Conservation (phyloP, 2,329 filamentous ascomycete genomes). For the Ampelomyces quisqualis region DNA sequence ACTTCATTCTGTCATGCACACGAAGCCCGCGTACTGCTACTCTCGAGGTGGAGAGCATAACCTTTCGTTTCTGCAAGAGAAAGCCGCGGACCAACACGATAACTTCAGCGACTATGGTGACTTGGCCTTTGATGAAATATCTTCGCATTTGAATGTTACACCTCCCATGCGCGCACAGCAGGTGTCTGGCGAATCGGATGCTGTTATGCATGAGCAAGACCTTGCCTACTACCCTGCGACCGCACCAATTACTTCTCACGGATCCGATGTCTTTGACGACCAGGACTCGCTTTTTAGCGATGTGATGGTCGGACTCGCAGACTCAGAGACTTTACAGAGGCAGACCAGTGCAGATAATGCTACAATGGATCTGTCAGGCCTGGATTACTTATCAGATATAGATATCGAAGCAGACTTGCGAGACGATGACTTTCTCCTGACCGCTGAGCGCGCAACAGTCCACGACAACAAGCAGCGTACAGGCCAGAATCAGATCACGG, state of each 20-base stretch:
- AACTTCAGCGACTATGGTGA: conserved; percentile 37
- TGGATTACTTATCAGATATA: conserved; percentile 1
- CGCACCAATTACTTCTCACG: conserved; percentile 1
- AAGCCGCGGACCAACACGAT: not conserved
- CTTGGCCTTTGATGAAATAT: conserved; percentile 17
- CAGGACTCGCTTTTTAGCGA: conserved; percentile 35
- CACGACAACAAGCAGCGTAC: not conserved
- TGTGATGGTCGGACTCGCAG: conserved; percentile 35
- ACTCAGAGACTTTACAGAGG: conserved; percentile 29
- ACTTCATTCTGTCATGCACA: conserved; percentile 28
- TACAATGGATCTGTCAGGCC: too few relatives aligned
- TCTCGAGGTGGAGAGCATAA: conserved; percentile 22
- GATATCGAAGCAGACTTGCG: conserved; percentile 5
- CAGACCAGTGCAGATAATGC: not conserved
- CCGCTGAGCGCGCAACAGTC: not conserved
- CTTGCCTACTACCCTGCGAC: not conserved
- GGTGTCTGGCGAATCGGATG: not conserved
- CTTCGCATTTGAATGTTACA: conserved; percentile 2
- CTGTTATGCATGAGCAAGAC: not conserved
- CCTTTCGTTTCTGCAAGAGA: conserved; percentile 24
- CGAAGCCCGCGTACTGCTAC: conserved; percentile 32
- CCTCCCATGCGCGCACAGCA: not conserved
- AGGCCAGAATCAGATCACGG: not conserved
- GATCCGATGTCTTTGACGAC: conserved; percentile 30
- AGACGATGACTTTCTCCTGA: conserved; percentile 9